Evolutionary conservation across 1,284 basidiomycete genomes (phyloP).

Genomic region (Moniliella sp.): DNA sequence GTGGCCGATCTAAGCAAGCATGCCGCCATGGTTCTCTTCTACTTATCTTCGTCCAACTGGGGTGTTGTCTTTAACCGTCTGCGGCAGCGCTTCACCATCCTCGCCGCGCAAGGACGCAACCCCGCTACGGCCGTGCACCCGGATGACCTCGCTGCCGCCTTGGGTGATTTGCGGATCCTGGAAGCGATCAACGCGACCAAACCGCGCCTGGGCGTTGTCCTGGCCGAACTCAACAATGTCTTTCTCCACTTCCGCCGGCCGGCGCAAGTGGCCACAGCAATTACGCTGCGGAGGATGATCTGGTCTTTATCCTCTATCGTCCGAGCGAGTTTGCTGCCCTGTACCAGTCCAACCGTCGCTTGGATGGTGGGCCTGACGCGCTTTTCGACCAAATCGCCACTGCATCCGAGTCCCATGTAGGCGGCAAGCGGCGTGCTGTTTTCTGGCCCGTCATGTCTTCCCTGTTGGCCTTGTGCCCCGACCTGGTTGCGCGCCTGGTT

Average conservation of each 20-base stretch:
- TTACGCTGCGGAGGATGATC: constrained; percentile 54
- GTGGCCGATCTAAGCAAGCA: constrained; percentile 33
- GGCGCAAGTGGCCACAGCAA: constrained; percentile 51
- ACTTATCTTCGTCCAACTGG: constrained; percentile 79
- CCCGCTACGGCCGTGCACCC: constrained; percentile 45
- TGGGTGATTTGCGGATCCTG: constrained; percentile 55
- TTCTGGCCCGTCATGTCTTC: constrained; percentile 59
- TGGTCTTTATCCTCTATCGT: constrained; percentile 76
- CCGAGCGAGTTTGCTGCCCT: constrained; percentile 59
- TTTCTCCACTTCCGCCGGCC: constrained; percentile 63
- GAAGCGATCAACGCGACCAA: constrained; percentile 37
- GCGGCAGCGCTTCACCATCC: constrained; percentile 48
- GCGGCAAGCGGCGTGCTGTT: no score
- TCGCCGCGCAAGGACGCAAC: constrained; percentile 39
- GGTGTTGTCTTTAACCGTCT: constrained; percentile 52
- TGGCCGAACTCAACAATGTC: constrained; percentile 53
- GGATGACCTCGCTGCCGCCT: no score
- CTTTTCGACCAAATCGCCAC: no score
- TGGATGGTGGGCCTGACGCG: constrained; percentile 30
- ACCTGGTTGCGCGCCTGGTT: constrained; percentile 42
- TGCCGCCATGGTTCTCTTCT: constrained; percentile 56
- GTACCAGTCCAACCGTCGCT: constrained; percentile 36
- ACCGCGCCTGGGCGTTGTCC: constrained; percentile 19
- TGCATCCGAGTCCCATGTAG: no score
- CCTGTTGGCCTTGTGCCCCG: constrained; percentile 55